Percentiles rank a stretch among this genome's conserved stretches.
Evolutionary conservation across 2,329 filamentous ascomycete species (phyloP).

Genomic region (Alternaria triticina): DNA sequence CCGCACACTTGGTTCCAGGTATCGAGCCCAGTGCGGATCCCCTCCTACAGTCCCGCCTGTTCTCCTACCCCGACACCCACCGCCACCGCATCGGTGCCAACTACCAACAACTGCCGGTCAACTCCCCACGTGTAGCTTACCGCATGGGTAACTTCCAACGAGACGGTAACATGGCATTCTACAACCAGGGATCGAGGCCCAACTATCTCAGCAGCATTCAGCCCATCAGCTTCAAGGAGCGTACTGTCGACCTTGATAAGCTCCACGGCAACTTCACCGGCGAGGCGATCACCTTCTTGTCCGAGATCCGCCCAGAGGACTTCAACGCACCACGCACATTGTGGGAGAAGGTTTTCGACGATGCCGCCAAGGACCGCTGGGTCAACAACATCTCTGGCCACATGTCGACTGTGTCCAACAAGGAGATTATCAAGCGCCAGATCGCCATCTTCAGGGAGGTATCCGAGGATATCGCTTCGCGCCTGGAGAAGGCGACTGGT

Average conservation of each 20-base stretch:
- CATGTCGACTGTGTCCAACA: slow-evolving; percentile 63
- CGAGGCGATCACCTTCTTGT: slow-evolving; percentile 58
- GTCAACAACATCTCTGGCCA: slow-evolving; percentile 67
- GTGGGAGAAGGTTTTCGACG: slow-evolving; percentile 68
- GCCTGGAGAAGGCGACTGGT: slow-evolving; percentile 68
- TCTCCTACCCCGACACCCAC: slow-evolving; percentile 73
- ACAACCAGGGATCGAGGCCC: slow-evolving; percentile 67
- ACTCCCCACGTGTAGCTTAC: slow-evolving; percentile 63
- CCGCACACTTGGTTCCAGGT: slow-evolving; percentile 70
- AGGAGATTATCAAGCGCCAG: slow-evolving; percentile 69
- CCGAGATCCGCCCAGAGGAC: slow-evolving; percentile 60
- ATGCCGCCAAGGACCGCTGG: slow-evolving; percentile 63
- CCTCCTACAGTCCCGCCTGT: slow-evolving; percentile 71
- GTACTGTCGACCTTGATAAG: slow-evolving; percentile 57
- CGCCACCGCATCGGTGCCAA: slow-evolving; percentile 64
- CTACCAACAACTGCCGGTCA: slow-evolving; percentile 65
- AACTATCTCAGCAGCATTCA: slow-evolving; percentile 63
- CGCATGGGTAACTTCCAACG: slow-evolving; percentile 70
- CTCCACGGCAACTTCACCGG: slow-evolving; percentile 59
- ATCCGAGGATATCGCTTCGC: slow-evolving; percentile 61
- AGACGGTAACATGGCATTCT: slow-evolving; percentile 73
- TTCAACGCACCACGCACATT: slow-evolving; percentile 63
- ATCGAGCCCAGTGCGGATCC: slow-evolving; percentile 74
- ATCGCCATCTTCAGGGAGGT: slow-evolving; percentile 71
- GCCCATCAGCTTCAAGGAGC: slow-evolving; percentile 57